Base-by-base conservation (phyloP, 2,329 filamentous ascomycete species). In the Lachnellula suecica region DNA sequence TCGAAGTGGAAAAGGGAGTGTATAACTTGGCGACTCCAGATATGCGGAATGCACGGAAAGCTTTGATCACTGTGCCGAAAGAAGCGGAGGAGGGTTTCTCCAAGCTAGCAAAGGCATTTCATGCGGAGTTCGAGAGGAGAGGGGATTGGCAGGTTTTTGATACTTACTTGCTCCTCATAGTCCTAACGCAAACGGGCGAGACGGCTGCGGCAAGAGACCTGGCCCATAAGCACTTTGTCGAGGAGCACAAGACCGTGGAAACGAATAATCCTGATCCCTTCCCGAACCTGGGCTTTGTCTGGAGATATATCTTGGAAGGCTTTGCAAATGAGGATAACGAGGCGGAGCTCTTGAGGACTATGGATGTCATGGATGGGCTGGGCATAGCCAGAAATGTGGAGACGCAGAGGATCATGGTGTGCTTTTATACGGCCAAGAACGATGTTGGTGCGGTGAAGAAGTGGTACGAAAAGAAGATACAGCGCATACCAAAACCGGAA, bases 241-340 rank as follows among this genome's bases (percentile, higher is more conserved):
- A 59, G 66, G 11, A 70, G 63, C 46, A 65, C 66, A 27, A 24
- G 10, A 23, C 69, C 73, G 10, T 81, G 78, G 78, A 68, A 75
- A 23, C 65, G 70, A 2, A 71, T 88, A n/a, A 17, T 8, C 25
- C 24, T 11, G 22, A 24, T 5, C 42, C n/a, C 15, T 23, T 34
- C 27, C 27, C 43, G 3, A 58, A 66, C 13, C 70, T 63, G 46
- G 65, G 67, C 25, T 20, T 13, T 37, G 68, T 73, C 11, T 81
- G 79, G 79, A 68, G 75, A 23, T 64, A 70, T 2, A 71, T 88
- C 10, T 66, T 89, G 22, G 71, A 72, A 19, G 89, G 88, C 0
- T 79, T 91, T 25, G 82, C 82, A 1, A 70, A 70, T 55, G 81
- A 90, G 63, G 75, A 78, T 35, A 76, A 79, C 45, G 77, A 85